A percentile compares a stretch with the other conserved stretches of the same genome.
Conservation (phyloP, 1,284 basidiomycete genomes). For the Ustilago trichophora region DNA sequence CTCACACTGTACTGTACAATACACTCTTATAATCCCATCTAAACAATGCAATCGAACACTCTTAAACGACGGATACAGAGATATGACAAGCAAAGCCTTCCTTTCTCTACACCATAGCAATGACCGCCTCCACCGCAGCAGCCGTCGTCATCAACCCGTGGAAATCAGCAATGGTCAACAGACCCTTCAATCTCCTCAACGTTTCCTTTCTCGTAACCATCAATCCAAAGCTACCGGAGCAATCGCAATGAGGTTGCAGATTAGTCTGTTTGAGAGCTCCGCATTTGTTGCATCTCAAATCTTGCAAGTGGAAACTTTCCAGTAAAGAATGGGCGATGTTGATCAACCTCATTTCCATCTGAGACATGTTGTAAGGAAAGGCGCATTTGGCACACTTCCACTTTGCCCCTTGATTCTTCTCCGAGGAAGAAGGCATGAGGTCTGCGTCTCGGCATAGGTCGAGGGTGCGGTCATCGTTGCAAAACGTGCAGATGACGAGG, state of each 20-base stretch:
- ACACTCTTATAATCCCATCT: no score
- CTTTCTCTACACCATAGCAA: conserved; percentile 17
- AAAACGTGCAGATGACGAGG: conserved; percentile 88
- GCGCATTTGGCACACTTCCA: conserved; percentile 73
- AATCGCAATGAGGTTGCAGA: conserved; percentile 83
- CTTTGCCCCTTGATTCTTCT: conserved; percentile 6
- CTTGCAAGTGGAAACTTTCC: conserved; percentile 84
- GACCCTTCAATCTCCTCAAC: conserved; percentile 37
- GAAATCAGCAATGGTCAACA: conserved; percentile 50
- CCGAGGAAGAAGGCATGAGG: conserved; percentile 72
- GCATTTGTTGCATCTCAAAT: conserved; percentile 81
- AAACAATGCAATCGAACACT: not conserved
- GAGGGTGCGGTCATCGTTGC: conserved; percentile 87
- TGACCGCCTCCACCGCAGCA: conserved; percentile 11
- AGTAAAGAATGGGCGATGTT: conserved; percentile 78
- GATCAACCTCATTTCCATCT: conserved; percentile 87
- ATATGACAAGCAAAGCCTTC: no score
- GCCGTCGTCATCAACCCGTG: conserved; percentile 28
- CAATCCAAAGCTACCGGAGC: conserved; percentile 72
- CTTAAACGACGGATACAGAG: no score
- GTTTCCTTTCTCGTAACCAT: conserved; percentile 55
- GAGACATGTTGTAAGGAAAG: conserved; percentile 84
- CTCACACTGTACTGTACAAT: no score
- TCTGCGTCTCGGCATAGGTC: conserved; percentile 95
- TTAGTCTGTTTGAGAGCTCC: conserved; percentile 87